phyloP scores from a whole-genome alignment of 140 eudicot genomes.

The Ambrosia hybrid region DNA sequence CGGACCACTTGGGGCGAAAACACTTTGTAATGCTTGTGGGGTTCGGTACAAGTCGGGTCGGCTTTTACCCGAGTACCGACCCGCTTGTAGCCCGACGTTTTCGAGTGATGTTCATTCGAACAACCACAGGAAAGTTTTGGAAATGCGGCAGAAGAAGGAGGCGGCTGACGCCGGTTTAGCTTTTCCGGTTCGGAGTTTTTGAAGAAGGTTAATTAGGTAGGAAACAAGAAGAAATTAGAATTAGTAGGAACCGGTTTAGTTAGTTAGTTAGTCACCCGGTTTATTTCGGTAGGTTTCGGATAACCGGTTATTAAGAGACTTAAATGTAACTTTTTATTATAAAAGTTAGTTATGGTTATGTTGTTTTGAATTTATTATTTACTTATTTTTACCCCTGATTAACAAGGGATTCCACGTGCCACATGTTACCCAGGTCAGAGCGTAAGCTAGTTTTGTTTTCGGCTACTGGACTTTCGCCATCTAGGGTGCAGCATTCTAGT shows the following conservation, averaged over 20 bases:
- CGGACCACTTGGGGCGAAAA: conserved; percentile 81
- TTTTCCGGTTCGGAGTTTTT: conserved; percentile 58
- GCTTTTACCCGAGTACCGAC: conserved; percentile 76
- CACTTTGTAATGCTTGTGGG: conserved; percentile 89
- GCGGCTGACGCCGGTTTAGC: conserved; percentile 33
- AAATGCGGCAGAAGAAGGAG: conserved; percentile 85
- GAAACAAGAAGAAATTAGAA: conserved; percentile 28
- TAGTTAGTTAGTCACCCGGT: conserved; percentile 32
- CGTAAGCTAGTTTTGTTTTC: too few species aligned
- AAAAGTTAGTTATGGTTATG: background rate
- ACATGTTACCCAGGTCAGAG: too few species aligned
- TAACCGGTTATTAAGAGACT: conserved; percentile 35
- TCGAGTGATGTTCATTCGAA: conserved; percentile 73
- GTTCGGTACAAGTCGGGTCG: conserved; percentile 88
- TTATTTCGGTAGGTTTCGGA: conserved; percentile 52
- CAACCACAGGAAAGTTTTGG: conserved; percentile 86
- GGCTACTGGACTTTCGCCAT: too few species aligned
- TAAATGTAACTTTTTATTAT: conserved; percentile 33
- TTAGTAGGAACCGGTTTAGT: conserved; percentile 36
- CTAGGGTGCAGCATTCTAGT: too few species aligned
- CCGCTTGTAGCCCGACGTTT: conserved; percentile 82
- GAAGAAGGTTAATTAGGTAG: conserved; percentile 34
- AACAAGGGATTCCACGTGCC: too few species aligned
- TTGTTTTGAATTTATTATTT: background rate
- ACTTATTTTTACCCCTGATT: background rate